Evolutionary conservation across 1,284 basidiomycete species (phyloP), one percentile per base, ranked within the genome.

Genomic region (Porogramme epimiltina): DNA sequence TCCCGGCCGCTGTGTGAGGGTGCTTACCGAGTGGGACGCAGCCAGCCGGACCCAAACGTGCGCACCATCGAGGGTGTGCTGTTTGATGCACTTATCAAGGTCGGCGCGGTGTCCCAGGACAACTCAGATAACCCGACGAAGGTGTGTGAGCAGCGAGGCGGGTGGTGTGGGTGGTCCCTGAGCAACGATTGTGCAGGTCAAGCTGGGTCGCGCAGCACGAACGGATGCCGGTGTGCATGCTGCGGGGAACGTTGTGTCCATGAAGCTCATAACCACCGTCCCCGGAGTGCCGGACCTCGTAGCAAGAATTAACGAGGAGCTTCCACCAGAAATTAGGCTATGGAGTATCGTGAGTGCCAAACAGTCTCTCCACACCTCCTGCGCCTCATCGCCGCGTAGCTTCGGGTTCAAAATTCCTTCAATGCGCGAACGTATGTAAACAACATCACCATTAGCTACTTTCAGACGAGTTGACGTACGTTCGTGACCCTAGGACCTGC

Each of bases 141-240:
- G 76, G 93, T 89, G 55, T 44, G 67, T 60, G n/a, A n/a, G n/a
- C n/a, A n/a, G n/a, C n/a, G 23, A 20, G 28, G 33, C 23, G 22
- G 15, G 25, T 23, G 25, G 18, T 34, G 15, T 28, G 5, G 10
- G 19, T 25, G 3, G n/a, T 28, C 19, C 4, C 28, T 19, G 20
- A 10, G 24, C 36, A 4, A 10, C 9, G 23, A 2, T n/a, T 1
- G 5, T 23, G 10, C 42, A 93, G 91, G 90, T 95, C 47, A 84
- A 81, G 43, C 81, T 99, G 13, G 87, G 86, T 40, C 84, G 97
- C 34, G 93, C 96, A 2, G 97, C 97, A 5, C 79, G 97, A 2
- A 99, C 97, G 0, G 97, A 99, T 69, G 91, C 95, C 1, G 97
- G 97, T 18, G 97, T 99, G 4, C 95, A 98, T 66, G 97, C 97